Evolutionary conservation across 495 filamentous ascomycete species (phyloP), one percentile per base, ranked within the genome.

Genomic region (Lepraria neglecta): DNA sequence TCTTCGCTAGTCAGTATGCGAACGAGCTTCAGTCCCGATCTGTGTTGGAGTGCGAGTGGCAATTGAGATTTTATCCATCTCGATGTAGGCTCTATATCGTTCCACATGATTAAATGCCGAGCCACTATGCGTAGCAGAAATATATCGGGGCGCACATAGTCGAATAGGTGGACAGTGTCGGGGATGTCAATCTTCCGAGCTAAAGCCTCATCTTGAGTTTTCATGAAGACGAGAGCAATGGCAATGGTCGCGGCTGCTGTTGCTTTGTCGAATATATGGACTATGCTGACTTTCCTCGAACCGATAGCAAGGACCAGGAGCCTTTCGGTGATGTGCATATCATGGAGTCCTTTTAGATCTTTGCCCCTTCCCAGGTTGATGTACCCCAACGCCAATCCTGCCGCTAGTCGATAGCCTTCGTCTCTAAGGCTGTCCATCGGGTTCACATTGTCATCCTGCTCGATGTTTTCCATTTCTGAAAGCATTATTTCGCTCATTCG

Each of bases 401-500:
- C 95, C 19, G 94, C 91, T 46, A 97, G 80, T 51, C 94, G 84
- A 72, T 99, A 97, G 33, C 91, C 89, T 77, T 99, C 94, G 67
- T 95, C 91, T 28, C 95, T 86, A 17, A 97, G 72, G n/a, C 82
- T 84, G 65, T 87, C 85, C 19, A 78, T 76, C 19, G 80, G 76
- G 46, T 79, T 75, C 17, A 78, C 77, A 21, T 77, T 77, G 62
- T 97, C 91, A 51, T 89, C 89, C 15, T 82, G 72, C 43, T 90
- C 89, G 44, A 88, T 78, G 55, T 89, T 87, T 65, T 97, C 92
- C 52, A 99, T 94, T 71, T 99, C 94, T 0, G 92, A 96, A 44
- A 97, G 82, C 90, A 97, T 96, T 40, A 97, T 88, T 71, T 99
- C 94, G 68, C 90, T 96, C 94, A 99, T 99, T 54, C 94, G 84